Conservation (phyloP, 2,329 filamentous ascomycete genomes). For the Sporothrix inflata region DNA sequence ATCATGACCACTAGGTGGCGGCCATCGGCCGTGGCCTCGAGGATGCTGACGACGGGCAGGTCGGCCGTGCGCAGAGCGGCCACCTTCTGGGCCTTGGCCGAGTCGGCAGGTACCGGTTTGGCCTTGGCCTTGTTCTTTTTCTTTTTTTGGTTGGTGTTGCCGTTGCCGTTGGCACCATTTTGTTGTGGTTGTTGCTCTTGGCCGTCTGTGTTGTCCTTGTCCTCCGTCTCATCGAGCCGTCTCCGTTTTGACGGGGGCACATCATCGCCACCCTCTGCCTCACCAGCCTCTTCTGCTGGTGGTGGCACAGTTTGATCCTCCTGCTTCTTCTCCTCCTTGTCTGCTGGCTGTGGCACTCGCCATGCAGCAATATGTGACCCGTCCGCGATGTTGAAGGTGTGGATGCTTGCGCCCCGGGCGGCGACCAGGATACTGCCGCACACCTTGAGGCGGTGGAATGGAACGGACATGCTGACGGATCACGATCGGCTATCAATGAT, state of each 20-base stretch:
- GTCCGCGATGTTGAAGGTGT: slow-evolving; percentile 65
- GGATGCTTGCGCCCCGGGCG: slow-evolving; percentile 72
- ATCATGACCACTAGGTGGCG: slow-evolving; percentile 77
- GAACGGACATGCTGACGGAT: slow-evolving; percentile 42
- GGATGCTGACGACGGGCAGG: slow-evolving; percentile 67
- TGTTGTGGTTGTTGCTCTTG: neutral
- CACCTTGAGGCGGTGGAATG: slow-evolving; percentile 66
- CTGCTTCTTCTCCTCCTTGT: slow-evolving; percentile 23
- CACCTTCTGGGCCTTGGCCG: neutral
- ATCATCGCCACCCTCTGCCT: slow-evolving; percentile 10
- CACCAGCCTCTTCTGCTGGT: neutral
- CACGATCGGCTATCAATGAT: neutral
- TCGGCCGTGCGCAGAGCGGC: slow-evolving; percentile 47
- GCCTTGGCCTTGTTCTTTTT: slow-evolving; percentile 39
- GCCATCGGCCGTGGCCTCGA: slow-evolving; percentile 66
- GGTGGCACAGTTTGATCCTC: neutral
- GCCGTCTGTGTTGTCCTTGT: neutral
- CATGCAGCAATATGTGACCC: slow-evolving; percentile 65
- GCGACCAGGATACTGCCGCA: slow-evolving; percentile 67
- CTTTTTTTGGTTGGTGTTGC: neutral
- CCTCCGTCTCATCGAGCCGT: slow-evolving; percentile 21
- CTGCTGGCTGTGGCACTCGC: slow-evolving; percentile 50
- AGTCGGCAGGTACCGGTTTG: neutral
- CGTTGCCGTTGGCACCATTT: neutral
- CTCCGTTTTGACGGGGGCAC: slow-evolving; percentile 28